Evolutionary conservation across 2,329 filamentous ascomycete genomes (phyloP), one percentile per base, ranked within the genome.

Genomic region (Trichoderma sp.): DNA sequence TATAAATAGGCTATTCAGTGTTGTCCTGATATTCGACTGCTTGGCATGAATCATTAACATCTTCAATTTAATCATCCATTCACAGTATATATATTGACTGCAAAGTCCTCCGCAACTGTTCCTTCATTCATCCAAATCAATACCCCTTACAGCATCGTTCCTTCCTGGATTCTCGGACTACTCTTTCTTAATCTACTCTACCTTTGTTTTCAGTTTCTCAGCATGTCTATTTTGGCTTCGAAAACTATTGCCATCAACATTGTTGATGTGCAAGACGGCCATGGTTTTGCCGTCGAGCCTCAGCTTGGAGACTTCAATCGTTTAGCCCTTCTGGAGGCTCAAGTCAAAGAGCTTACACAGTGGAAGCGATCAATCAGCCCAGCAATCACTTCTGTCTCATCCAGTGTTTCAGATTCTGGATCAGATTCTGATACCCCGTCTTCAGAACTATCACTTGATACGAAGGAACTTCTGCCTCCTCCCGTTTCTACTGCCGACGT

Each of bases 201-300:
- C 9, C 8, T 21, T 47, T 21, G 6, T 11, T 47, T n/a, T 1
- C 9, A 47, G 1, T 5, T 21, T 47, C n/a, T 15, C n/a, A 43
- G 1, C 34, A 63, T 63, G 60, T 63, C 60, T 43, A 21, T 63
- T 28, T 26, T 63, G 15, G 60, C 60, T 28, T 63, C 60, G 1
- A 63, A 63, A 26, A 8, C 36, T 14, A 63, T 63, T 28, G 60
- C 60, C 18, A 63, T 63, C 60, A 63, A 63, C 60, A 63, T 63
- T 63, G 60, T 63, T 63, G 60, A 63, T 30, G 18, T 63, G 36
- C 60, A 63, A 63, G 60, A 63, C 24, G 60, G 60, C 24, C 60
- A 26, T n/a, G 60, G 51, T 26, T 56, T 26, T 26, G 39, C 36
- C 34, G 36, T 26, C 18, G 60, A 63, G 12, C 8, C 30, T 28